Evolutionary conservation across 2,329 filamentous ascomycete genomes (phyloP).

Genomic region (Leptographium procerum): DNA sequence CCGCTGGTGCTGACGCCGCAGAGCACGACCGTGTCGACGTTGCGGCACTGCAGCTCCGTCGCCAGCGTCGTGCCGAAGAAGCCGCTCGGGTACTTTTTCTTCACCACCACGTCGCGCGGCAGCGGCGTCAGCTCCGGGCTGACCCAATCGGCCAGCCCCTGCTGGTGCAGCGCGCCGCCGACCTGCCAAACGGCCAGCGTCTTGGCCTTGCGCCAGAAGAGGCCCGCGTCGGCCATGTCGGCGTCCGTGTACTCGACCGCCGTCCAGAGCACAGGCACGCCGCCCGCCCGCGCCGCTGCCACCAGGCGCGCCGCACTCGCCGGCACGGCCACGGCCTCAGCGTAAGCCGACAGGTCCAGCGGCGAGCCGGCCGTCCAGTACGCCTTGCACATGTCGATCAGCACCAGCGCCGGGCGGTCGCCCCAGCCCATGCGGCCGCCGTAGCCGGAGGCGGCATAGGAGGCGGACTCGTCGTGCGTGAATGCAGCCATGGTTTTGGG

Average conservation of each 20-base stretch:
- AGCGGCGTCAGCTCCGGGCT: slow-evolving; percentile 24
- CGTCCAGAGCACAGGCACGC: slow-evolving; percentile 31
- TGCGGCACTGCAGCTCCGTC: slow-evolving; percentile 25
- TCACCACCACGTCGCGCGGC: slow-evolving; percentile 23
- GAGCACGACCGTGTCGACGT: slow-evolving; percentile 31
- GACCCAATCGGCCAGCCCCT: slow-evolving; percentile 27
- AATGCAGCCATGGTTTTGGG: not conserved
- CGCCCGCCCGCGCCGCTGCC: slow-evolving; percentile 24
- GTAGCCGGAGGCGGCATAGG: slow-evolving; percentile 24
- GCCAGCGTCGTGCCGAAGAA: slow-evolving; percentile 34
- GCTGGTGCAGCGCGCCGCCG: slow-evolving; percentile 19
- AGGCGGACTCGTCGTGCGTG: slow-evolving; percentile 7
- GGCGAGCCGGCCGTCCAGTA: slow-evolving; percentile 33
- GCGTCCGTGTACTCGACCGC: slow-evolving; percentile 29
- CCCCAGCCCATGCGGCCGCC: slow-evolving; percentile 33
- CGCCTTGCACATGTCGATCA: slow-evolving; percentile 35
- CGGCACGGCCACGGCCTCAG: slow-evolving; percentile 22
- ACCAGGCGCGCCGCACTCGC: slow-evolving; percentile 27
- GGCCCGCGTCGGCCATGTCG: slow-evolving; percentile 32
- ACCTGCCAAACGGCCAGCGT: slow-evolving; percentile 28
- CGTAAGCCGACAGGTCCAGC: slow-evolving; percentile 26
- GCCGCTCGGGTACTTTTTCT: slow-evolving; percentile 32
- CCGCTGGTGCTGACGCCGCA: slow-evolving; percentile 36
- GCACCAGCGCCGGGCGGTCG: slow-evolving; percentile 26
- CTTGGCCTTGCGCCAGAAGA: slow-evolving; percentile 31